These are phyloP conservation scores for Polygonum maritimum DNA, from an alignment of 148 eudicot genomes.

Conservation along the genomic window DNA sequence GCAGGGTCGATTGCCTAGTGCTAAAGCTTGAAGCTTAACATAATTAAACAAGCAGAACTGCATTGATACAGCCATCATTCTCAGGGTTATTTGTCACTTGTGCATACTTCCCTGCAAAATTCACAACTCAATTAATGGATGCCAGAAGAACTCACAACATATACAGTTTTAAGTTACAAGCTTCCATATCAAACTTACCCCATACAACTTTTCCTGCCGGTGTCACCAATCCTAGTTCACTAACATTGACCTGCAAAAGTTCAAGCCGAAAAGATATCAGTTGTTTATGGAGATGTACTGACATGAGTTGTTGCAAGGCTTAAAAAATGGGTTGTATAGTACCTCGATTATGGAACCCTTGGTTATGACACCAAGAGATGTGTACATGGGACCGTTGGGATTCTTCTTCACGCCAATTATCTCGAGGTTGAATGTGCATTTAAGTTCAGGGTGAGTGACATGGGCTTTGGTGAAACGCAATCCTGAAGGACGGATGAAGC, in stretches of 20 bases:
- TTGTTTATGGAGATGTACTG: not conserved
- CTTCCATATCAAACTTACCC: slow-evolving; percentile 46
- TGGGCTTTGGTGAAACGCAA: slow-evolving; percentile 94
- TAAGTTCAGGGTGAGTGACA: slow-evolving; percentile 91
- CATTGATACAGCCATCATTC: slow-evolving; percentile 96
- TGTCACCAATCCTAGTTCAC: slow-evolving; percentile 92
- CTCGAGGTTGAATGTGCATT: slow-evolving; percentile 95
- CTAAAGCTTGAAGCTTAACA: no score
- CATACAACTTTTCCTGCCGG: slow-evolving; percentile 99
- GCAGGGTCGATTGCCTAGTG: no score
- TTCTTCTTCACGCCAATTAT: slow-evolving; percentile 97
- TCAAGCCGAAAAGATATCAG: not conserved
- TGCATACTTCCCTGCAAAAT: slow-evolving; percentile 79
- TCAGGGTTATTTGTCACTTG: slow-evolving; percentile 97
- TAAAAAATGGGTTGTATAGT: not conserved
- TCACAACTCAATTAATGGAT: not conserved
- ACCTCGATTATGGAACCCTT: slow-evolving; percentile 94
- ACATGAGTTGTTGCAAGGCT: not conserved
- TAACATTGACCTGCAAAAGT: slow-evolving; percentile 38
- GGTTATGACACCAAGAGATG: slow-evolving; percentile 86
- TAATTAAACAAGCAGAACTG: slow-evolving; percentile 64
- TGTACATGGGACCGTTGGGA: slow-evolving; percentile 93
- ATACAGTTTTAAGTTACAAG: not conserved
- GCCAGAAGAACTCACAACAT: not conserved
- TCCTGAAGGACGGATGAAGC: slow-evolving; percentile 84